Percentiles rank a stretch among this genome's conserved stretches.
phyloP scores from a whole-genome alignment of 2,329 filamentous ascomycete species.

The Dichotomopilus funicola region DNA sequence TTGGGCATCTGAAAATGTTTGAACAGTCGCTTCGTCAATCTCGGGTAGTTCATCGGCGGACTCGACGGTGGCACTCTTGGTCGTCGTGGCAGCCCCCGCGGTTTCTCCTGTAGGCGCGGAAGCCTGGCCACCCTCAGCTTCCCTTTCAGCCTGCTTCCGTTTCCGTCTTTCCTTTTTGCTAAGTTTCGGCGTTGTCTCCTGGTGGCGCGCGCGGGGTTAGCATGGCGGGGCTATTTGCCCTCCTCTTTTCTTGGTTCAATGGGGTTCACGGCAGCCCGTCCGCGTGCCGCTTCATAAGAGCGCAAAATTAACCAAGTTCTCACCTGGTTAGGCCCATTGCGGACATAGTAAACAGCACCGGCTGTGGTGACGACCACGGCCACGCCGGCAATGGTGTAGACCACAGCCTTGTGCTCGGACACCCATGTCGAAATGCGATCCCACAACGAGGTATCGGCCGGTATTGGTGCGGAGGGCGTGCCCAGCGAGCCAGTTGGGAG shows the following conservation, averaged over 20 bases:
- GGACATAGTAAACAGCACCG: conserved; percentile 88
- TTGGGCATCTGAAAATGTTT: conserved; percentile 52
- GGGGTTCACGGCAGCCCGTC: too few species aligned
- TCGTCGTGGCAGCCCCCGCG: conserved; percentile 33
- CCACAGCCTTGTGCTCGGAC: conserved; percentile 88
- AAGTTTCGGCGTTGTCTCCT: conserved; percentile 59
- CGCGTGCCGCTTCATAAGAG: too few species aligned
- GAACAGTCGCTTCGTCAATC: conserved; percentile 51
- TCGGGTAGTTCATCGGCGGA: conserved; percentile 64
- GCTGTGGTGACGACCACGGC: conserved; percentile 87
- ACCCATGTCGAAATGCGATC: conserved; percentile 88
- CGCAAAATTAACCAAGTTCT: conserved; percentile 23
- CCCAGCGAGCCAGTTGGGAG: conserved; percentile 40
- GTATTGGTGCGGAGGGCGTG: conserved; percentile 41
- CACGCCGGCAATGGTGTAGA: conserved; percentile 93
- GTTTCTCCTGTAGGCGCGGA: conserved; percentile 24
- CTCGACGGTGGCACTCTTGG: conserved; percentile 49
- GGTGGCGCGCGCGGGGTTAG: conserved; percentile 1
- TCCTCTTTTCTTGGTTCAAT: background rate
- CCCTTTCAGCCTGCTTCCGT: conserved; percentile 70
- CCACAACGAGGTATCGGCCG: conserved; percentile 67
- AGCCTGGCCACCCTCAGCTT: conserved; percentile 41
- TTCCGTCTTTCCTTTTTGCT: conserved; percentile 88
- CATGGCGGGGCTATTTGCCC: background rate
- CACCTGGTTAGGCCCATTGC: conserved; percentile 44